Conservation (phyloP, 2,329 filamentous ascomycete genomes). For the Colletotrichum horii region DNA sequence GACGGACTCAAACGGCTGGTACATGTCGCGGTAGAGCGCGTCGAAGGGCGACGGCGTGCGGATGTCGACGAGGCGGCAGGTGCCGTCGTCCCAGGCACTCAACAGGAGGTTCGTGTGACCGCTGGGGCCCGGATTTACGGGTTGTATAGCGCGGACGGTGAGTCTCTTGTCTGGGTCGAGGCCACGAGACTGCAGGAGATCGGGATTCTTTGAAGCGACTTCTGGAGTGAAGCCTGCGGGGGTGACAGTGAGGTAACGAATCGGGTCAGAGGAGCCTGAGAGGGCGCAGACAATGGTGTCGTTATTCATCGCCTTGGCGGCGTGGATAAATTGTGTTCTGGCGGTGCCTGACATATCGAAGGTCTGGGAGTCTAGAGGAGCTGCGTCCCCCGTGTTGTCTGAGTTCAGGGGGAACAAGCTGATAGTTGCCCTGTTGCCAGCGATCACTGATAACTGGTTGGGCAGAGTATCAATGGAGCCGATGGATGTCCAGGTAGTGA, state of each 20-base stretch:
- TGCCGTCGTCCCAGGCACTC: conserved; percentile 60
- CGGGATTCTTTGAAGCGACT: conserved; percentile 35
- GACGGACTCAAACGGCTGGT: conserved; percentile 50
- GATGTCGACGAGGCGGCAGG: conserved; percentile 45
- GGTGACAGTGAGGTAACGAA: conserved; percentile 51
- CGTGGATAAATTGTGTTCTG: conserved; percentile 28
- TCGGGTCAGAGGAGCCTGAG: conserved; percentile 42
- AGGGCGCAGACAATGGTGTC: conserved; percentile 52
- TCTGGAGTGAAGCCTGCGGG: conserved; percentile 48
- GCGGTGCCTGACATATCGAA: conserved; percentile 20
- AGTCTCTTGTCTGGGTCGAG: conserved; percentile 35
- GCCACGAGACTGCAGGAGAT: conserved; percentile 29
- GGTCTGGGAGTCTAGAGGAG: conserved; percentile 7
- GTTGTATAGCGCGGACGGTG: conserved; percentile 52
- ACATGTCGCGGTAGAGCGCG: conserved; percentile 57
- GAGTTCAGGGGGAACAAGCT: conserved; percentile 20
- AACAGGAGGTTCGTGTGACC: conserved; percentile 48
- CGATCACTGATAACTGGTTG: conserved; percentile 11
- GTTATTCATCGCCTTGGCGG: conserved; percentile 50
- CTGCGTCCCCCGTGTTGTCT: background rate
- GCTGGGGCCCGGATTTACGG: conserved; percentile 35
- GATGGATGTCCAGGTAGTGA: conserved; percentile 29
- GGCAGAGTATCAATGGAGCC: conserved; percentile 19
- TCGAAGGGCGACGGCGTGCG: conserved; percentile 53
- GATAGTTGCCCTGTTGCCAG: conserved; percentile 19